These are phyloP conservation scores for Nothophytophthora sp. DNA, from an alignment of 352 stramenopile species.

Conservation along the genomic window DNA sequence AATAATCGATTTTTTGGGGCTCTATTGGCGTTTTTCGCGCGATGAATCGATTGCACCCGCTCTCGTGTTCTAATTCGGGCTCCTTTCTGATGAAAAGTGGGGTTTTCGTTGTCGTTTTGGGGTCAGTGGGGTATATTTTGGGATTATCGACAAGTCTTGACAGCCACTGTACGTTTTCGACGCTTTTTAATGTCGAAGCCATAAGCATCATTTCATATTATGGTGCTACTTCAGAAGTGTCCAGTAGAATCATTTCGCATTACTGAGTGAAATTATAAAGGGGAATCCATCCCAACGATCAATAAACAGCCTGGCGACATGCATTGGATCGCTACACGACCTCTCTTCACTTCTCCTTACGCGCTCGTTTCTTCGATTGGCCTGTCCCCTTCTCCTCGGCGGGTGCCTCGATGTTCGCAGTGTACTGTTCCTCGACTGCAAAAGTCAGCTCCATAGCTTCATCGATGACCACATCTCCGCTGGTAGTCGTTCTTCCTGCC, in stretches of 20 bases:
- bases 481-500: background rate
- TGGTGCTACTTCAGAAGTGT: background rate
- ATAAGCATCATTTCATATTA: conserved; percentile 7
- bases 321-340: no score
- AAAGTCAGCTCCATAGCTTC: no score
- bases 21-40: background rate
- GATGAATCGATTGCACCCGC: background rate
- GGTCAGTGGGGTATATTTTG: conserved; percentile 4
- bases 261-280: no score
- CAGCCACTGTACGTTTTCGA: no score
- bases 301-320: no score
- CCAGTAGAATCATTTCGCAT: background rate
- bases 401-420: no score
- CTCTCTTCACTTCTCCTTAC: no score
- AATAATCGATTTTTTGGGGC: background rate
- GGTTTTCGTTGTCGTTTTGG: background rate
- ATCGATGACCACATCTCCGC: background rate
- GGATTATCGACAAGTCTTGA: background rate
- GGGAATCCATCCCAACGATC: no score
- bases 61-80: conserved; percentile 1
- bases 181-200: background rate
- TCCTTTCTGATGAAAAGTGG: background rate
- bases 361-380: no score
- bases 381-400: no score
- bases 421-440: no score